Evolutionary conservation across 768 basidiomycete species (phyloP).

Genomic region (Clitopilus passeckerianus): DNA sequence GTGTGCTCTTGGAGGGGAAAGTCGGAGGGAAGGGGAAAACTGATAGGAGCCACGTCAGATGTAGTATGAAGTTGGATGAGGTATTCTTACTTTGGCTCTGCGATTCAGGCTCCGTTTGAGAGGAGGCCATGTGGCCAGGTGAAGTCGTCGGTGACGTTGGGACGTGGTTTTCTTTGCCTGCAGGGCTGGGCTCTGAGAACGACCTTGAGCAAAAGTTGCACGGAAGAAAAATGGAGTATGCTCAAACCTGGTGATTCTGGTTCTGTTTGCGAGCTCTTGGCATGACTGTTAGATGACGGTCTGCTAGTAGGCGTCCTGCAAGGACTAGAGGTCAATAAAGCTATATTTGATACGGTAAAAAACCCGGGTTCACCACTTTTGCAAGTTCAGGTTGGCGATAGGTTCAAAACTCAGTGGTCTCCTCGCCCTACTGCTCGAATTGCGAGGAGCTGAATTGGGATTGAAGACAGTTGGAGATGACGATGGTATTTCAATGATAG

Average conservation of each 20-base stretch:
- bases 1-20: slow-evolving; percentile 9
- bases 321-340: not conserved
- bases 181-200: not conserved
- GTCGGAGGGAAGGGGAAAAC: slow-evolving; percentile 8
- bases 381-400: slow-evolving; percentile 8
- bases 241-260: not conserved
- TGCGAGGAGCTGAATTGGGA: not conserved
- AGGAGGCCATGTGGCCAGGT: slow-evolving; percentile 6
- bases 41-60: not conserved
- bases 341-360: not conserved
- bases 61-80: not conserved
- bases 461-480: slow-evolving; percentile 18
- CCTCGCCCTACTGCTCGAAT: slow-evolving; percentile 6
- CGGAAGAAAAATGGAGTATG: not conserved
- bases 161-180: not conserved
- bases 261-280: not conserved
- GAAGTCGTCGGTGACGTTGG: slow-evolving; percentile 1
- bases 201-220: not conserved
- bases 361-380: slow-evolving; percentile 12
- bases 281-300: not conserved
- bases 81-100: slow-evolving; percentile 12
- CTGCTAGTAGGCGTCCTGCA: not conserved
- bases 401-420: slow-evolving; percentile 19
- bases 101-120: slow-evolving; percentile 15
- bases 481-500: slow-evolving; percentile 7